These are phyloP conservation scores for Rhododendron griersonianum DNA, from an alignment of 148 eudicot species.

Conservation along the genomic window DNA sequence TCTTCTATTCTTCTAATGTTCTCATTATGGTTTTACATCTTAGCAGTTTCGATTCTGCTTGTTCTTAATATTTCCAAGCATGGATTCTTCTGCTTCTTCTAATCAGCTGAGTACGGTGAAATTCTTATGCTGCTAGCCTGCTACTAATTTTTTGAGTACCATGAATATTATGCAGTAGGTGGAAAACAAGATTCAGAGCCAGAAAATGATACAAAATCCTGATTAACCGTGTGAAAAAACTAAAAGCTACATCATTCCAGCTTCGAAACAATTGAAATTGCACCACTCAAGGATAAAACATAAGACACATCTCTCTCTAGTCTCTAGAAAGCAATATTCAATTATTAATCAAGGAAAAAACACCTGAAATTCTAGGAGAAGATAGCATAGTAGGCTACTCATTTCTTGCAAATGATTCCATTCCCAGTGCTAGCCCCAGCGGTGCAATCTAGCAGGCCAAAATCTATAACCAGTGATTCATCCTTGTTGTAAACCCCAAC, in stretches of 20 bases:
- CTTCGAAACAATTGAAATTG: neutral
- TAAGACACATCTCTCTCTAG: neutral
- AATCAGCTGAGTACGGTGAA: neutral
- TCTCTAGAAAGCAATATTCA: neutral
- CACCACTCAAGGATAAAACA: neutral
- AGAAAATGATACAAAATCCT: neutral
- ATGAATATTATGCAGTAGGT: neutral
- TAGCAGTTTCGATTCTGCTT: neutral
- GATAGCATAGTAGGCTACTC: neutral
- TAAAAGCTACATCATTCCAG: neutral
- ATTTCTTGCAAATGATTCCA: constrained; percentile 51
- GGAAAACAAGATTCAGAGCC: neutral
- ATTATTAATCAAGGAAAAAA: neutral
- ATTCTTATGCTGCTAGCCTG: neutral
- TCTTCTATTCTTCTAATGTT: neutral
- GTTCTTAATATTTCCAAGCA: neutral
- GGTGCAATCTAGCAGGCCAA: constrained; percentile 35
- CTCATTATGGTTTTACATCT: neutral
- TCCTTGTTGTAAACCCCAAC: constrained; percentile 21
- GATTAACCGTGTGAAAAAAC: neutral
- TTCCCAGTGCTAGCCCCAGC: constrained; percentile 32
- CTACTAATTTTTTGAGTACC: neutral
- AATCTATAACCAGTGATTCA: constrained; percentile 13
- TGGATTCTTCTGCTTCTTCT: neutral
- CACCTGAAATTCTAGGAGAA: neutral